Conservation (phyloP, 225 moss, liverwort and hornwort species). For the Polytrichum formosum region DNA sequence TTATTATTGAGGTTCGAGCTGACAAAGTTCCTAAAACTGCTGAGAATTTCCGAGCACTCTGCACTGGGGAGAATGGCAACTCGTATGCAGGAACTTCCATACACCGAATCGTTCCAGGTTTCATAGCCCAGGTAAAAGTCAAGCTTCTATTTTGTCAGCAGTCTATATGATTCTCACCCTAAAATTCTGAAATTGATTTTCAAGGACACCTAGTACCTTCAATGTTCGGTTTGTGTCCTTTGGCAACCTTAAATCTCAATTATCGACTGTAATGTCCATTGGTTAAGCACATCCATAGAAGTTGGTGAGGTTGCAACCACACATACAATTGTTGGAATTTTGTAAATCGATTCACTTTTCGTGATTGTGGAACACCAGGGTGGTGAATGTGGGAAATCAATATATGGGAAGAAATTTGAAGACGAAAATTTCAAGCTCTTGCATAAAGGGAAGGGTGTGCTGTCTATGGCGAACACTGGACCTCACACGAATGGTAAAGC, state of each 20-base stretch:
- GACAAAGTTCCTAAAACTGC: constrained; percentile 76
- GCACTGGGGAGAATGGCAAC: constrained; percentile 65
- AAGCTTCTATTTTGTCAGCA: not conserved
- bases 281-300: too few species aligned
- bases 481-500: constrained; percentile 69
- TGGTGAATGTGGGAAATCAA: constrained; percentile 79
- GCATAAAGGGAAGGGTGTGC: constrained; percentile 69
- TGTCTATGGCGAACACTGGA: constrained; percentile 81
- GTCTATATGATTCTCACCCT: not conserved
- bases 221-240: too few species aligned
- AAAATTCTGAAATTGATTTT: too few species aligned
- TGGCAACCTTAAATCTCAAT: too few species aligned
- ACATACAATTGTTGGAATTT: too few species aligned
- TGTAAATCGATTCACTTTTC: too few species aligned
- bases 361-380: constrained; percentile 30
- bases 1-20: constrained; percentile 64
- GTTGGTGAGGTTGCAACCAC: too few species aligned
- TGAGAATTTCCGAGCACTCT: constrained; percentile 68
- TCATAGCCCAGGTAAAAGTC: constrained; percentile 70
- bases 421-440: constrained; percentile 79
- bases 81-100: constrained; percentile 66
- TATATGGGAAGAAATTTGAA: constrained; percentile 77
- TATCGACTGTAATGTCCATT: too few species aligned
- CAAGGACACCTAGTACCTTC: too few species aligned
- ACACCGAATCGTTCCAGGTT: constrained; percentile 69